Conservation (phyloP, 306 rosid species). For the Vigna trinervia region DNA sequence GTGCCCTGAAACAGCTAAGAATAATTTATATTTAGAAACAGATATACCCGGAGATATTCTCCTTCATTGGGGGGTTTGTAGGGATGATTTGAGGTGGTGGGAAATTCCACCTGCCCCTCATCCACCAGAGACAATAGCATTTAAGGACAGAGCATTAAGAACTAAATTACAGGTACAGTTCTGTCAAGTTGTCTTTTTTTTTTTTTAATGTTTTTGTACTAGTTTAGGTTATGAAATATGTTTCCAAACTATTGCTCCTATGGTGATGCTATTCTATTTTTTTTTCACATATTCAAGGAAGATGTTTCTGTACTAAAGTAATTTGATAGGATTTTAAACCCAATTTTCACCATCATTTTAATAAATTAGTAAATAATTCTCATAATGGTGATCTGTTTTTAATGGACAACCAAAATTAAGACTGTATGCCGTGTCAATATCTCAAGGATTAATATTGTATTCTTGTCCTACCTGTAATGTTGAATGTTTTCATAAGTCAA, state of each 20-base stretch:
- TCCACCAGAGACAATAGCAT: slow-evolving; percentile 74
- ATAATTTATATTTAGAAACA: slow-evolving; percentile 69
- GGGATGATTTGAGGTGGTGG: slow-evolving; percentile 78
- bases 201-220: slow-evolving; percentile 5
- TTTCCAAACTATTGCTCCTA: not conserved
- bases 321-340: slow-evolving; percentile 5
- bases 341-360: slow-evolving; percentile 12
- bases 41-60: slow-evolving; percentile 74
- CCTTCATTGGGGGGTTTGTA: slow-evolving; percentile 96
- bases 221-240: slow-evolving; percentile 7
- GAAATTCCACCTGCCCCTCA: slow-evolving; percentile 77
- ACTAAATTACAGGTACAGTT: slow-evolving; percentile 74
- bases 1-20: slow-evolving; percentile 68
- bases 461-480: slow-evolving; percentile 10
- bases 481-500: not conserved
- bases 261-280: slow-evolving; percentile 1
- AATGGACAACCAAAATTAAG: not conserved
- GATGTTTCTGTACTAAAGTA: slow-evolving; percentile 17
- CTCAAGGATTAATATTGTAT: slow-evolving; percentile 19
- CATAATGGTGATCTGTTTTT: slow-evolving; percentile 10
- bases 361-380: not conserved
- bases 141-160: slow-evolving; percentile 80
- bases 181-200: not conserved
- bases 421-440: not conserved
- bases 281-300: slow-evolving; percentile 7